These are phyloP conservation scores for Dendrobium nobile DNA, from an alignment of 106 monocot genomes.

Conservation along the genomic window DNA sequence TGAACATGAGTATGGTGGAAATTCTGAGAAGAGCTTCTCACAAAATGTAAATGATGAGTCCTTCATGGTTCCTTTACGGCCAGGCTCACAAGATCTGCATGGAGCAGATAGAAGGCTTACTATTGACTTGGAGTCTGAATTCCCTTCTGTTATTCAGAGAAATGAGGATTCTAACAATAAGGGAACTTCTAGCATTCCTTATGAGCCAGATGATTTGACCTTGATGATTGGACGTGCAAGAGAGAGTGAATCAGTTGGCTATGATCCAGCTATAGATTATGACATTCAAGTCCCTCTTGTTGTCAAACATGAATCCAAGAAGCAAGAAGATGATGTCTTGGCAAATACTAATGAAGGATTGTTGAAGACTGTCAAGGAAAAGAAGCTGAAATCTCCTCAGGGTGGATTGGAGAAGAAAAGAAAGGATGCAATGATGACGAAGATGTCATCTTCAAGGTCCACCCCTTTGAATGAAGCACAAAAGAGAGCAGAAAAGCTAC, in stretches of 20 bases:
- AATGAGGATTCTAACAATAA: constrained; percentile 23
- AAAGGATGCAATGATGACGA: constrained; percentile 37
- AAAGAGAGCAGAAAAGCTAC: constrained; percentile 84
- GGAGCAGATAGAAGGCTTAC: constrained; percentile 25
- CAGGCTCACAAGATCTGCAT: constrained; percentile 26
- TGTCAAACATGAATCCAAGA: constrained; percentile 21
- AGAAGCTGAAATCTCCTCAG: constrained; percentile 33
- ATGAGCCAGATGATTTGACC: constrained; percentile 78
- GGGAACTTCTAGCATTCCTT: constrained; percentile 22
- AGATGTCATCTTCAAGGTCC: constrained; percentile 24
- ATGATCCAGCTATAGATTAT: constrained; percentile 76
- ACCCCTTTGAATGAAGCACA: constrained; percentile 74
- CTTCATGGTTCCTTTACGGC: constrained; percentile 56
- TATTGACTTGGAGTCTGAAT: constrained; percentile 62
- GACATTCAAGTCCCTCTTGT: constrained; percentile 36
- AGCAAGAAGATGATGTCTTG: constrained; percentile 20
- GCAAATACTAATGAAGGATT: constrained; percentile 14
- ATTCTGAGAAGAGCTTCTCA: constrained; percentile 22
- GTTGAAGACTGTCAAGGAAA: constrained; percentile 40
- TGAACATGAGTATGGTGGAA: constrained; percentile 22
- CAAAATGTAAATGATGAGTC: constrained; percentile 60
- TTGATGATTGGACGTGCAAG: constrained; percentile 62
- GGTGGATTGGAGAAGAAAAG: constrained; percentile 42
- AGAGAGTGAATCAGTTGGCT: constrained; percentile 38
- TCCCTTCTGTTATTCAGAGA: constrained; percentile 23